Percentiles rank a stretch among this genome's conserved stretches.
These are phyloP conservation scores for Thelonectria rubi DNA, from an alignment of 2,329 filamentous ascomycete species.

Conservation along the genomic window DNA sequence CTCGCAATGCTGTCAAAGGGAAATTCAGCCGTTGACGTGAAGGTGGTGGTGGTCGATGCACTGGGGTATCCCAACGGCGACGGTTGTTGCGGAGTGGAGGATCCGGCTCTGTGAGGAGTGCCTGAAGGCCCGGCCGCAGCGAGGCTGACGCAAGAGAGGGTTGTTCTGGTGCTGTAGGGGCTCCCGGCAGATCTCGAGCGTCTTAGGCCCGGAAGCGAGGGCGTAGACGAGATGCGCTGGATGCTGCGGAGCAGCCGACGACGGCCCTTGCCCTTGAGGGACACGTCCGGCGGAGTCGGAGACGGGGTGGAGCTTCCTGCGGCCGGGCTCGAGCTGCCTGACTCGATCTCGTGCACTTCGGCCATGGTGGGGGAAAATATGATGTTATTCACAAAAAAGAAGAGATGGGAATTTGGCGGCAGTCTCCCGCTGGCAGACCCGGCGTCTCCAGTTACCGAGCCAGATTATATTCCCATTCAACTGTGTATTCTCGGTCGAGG, in stretches of 20 bases:
- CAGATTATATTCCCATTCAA: constrained; percentile 12
- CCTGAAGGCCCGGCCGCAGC: constrained; percentile 49
- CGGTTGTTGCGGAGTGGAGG: constrained; percentile 49
- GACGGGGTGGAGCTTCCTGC: constrained; percentile 37
- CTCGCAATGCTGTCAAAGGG: constrained; percentile 54
- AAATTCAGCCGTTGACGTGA: constrained; percentile 52
- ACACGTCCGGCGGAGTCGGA: constrained; percentile 41
- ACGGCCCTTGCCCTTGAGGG: constrained; percentile 70
- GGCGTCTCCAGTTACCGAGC: constrained; percentile 1
- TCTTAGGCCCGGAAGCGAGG: constrained; percentile 71
- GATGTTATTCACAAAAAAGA: constrained; percentile 9
- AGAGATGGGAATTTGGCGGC: not conserved
- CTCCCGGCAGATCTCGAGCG: constrained; percentile 74
- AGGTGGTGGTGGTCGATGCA: constrained; percentile 51
- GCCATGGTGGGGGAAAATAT: constrained; percentile 31
- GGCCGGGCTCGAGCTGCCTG: constrained; percentile 41
- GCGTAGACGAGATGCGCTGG: constrained; percentile 83
- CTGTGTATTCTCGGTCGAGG: not conserved
- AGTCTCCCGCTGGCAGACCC: not conserved
- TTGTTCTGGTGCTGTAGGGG: constrained; percentile 67
- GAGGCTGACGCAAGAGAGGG: constrained; percentile 65
- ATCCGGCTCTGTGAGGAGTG: constrained; percentile 41
- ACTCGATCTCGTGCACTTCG: constrained; percentile 38
- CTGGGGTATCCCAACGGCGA: constrained; percentile 52
- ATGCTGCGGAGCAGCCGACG: constrained; percentile 77